Evolutionary conservation across 139 green algal species (phyloP).

Genomic region (Axilococcus clingmanii): DNA sequence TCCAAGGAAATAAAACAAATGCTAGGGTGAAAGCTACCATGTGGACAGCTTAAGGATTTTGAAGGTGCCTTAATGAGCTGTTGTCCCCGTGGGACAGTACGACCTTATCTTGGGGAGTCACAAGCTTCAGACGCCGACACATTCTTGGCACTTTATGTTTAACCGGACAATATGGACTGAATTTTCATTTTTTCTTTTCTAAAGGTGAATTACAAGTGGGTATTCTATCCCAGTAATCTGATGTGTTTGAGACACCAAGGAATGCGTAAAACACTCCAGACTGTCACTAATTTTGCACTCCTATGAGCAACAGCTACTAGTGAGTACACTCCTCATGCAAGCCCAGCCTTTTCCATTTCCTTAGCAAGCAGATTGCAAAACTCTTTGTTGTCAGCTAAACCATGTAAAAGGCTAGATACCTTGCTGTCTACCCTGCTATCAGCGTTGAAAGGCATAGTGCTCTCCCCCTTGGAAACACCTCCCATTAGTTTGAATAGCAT

Average conservation of each 20-base stretch:
- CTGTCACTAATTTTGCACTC: not conserved
- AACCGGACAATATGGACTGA: no score
- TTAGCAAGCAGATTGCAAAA: constrained; percentile 15
- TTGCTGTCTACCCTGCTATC: not conserved
- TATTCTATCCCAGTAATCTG: not conserved
- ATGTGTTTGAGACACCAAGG: not conserved
- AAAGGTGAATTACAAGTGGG: not conserved
- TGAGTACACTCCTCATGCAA: not conserved
- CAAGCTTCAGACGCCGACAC: no score
- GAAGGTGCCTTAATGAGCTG: no score
- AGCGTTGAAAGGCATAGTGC: not conserved
- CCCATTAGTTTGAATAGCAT: not conserved
- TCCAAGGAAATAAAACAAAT: no score
- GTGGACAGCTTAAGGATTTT: no score
- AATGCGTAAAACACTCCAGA: not conserved
- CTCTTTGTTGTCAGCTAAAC: constrained; percentile 18
- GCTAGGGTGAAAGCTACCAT: no score
- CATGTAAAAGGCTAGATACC: constrained; percentile 9
- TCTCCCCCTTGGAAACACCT: not conserved
- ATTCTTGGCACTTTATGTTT: no score
- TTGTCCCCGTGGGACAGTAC: no score
- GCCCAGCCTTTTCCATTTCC: constrained; percentile 13
- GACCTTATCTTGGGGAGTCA: no score
- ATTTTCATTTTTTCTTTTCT: not conserved
- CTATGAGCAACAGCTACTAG: not conserved